Evolutionary conservation across 2,329 filamentous ascomycete species (phyloP), one percentile per base, ranked within the genome.

Genomic region (Trichoderma sp.): DNA sequence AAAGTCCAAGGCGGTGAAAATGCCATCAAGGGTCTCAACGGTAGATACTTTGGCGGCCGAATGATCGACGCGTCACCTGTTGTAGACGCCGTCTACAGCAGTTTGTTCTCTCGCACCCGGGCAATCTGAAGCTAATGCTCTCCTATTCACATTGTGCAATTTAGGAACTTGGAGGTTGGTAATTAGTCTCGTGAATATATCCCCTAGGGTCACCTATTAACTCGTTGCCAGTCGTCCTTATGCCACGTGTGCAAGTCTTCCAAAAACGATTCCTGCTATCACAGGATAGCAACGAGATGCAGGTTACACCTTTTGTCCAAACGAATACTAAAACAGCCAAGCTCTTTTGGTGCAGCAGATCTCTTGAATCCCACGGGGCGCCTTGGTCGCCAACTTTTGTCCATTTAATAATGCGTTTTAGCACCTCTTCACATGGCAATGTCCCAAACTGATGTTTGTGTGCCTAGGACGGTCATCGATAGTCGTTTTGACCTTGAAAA

Each of bases 41-140:
- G 96, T 79, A 92, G 96, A 80, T 97, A 93, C 83, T 99, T 99
- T 83, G 96, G 94, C 80, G 93, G 93, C 79, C 90, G 91, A 79
- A 94, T 93, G 86, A 97, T 99, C 82, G 95, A 93, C 81, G 96
- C 95, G 78, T 92, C 94, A 75, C 96, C 95, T 82, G 94, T 99
- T 84, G 95, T 98, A 82, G 96, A 99, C 84, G 95, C 95, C 79
- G 94, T 99, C 85, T 99, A 98, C 90, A 96, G 93, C 90, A 97
- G 93, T 88, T 90, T 97, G 84, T 97, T 96, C 86, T 93, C 92
- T 83, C 91, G 93, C 82, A 93, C 92, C 78, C 92, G 92, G 83
- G 92, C 92, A 82, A 93, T 94, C 78, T 95, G 87, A 86, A 84
- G 85, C 86, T 89, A 88, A 88, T 87, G 75, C 80, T 83, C 83